Base-by-base conservation (phyloP, 352 stramenopile species). In the Pythium vanterpoolii region DNA sequence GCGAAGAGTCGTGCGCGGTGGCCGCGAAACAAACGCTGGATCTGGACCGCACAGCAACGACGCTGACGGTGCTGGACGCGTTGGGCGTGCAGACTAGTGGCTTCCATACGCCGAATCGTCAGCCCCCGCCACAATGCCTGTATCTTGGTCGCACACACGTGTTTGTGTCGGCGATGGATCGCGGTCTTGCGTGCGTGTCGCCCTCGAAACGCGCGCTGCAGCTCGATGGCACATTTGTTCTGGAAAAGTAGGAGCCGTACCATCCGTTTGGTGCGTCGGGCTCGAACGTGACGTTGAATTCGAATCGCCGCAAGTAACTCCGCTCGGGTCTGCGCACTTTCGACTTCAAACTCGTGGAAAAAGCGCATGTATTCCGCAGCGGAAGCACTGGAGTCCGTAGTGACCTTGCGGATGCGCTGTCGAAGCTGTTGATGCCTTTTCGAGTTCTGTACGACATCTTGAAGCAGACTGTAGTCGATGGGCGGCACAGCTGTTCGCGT, bases 331-430 rank as follows among this genome's bases (percentile, higher is more conserved):
- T 87, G 69, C 5, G 73, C 69, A 21, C 72, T 86, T 52, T 91
- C 84, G 0, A 70, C 68, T 51, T 86, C 79, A 42, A 93, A 93
- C 3, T 73, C 62, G 14, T 65, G 69, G 36, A 83, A 83, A 43
- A 90, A 93, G 18, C 77, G 75, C 64, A 89, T 72, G 65, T 93
- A 93, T 47, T 91, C 80, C 64, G 87, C 85, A 0, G 70, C 70
- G 0, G 81, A 88, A 0, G 74, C 79, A 23, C 72, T 69, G 1
- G 43, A 56, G 19, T 79, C 72, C 3, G 64, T 55, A 0, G 78
- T 79, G 6, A 88, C 62, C 40, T 79, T 86, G 28, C 69, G 71
- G n/a, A 90, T 69, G 1, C 73, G 72, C 21, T 76, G 72, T 6
- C 82, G 81, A 1, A 90, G 56, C 40, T 75, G 76, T 24, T 82